These are phyloP conservation scores for Naganishia vaughanmartiniae DNA, from an alignment of 768 basidiomycete species.

Conservation along the genomic window DNA sequence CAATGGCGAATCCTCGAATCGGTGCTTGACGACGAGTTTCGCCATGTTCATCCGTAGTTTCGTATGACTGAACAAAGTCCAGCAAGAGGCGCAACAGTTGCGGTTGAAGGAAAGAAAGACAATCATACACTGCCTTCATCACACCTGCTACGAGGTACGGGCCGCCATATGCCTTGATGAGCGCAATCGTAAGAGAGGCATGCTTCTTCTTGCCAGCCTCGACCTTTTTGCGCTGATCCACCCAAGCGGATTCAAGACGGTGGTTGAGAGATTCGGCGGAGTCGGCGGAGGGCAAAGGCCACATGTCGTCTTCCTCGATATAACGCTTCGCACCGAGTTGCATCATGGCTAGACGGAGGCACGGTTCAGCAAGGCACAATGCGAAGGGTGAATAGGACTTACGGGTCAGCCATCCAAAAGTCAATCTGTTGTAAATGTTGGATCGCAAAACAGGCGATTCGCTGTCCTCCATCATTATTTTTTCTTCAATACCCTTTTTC, in stretches of 20 bases:
- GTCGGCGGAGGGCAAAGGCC: slow-evolving; percentile 66
- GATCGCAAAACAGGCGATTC: slow-evolving; percentile 74
- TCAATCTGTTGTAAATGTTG: slow-evolving; percentile 64
- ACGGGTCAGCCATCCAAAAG: slow-evolving; percentile 80
- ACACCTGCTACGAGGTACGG: slow-evolving; percentile 60
- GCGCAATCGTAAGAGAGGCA: slow-evolving; percentile 66
- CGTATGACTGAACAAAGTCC: slow-evolving; percentile 74
- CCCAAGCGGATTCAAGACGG: slow-evolving; percentile 63
- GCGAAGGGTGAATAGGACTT: slow-evolving; percentile 52
- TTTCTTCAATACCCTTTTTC: slow-evolving; percentile 31
- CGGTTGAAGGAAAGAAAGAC: slow-evolving; percentile 78
- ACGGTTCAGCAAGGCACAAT: neutral
- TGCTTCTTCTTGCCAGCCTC: slow-evolving; percentile 45
- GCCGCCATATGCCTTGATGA: slow-evolving; percentile 73
- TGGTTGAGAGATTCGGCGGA: slow-evolving; percentile 67
- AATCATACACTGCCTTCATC: slow-evolving; percentile 77
- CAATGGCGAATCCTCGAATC: slow-evolving; percentile 72
- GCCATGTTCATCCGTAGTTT: slow-evolving; percentile 51
- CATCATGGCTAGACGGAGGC: slow-evolving; percentile 42
- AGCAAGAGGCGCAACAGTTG: slow-evolving; percentile 77
- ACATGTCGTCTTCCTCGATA: slow-evolving; percentile 83
- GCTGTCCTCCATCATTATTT: slow-evolving; percentile 40
- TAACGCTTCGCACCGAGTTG: slow-evolving; percentile 54
- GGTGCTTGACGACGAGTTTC: slow-evolving; percentile 52
- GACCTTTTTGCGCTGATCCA: slow-evolving; percentile 55